phyloP scores from a whole-genome alignment of 192 early-diverging fungal species.

The Backusella parvicylindrica region DNA sequence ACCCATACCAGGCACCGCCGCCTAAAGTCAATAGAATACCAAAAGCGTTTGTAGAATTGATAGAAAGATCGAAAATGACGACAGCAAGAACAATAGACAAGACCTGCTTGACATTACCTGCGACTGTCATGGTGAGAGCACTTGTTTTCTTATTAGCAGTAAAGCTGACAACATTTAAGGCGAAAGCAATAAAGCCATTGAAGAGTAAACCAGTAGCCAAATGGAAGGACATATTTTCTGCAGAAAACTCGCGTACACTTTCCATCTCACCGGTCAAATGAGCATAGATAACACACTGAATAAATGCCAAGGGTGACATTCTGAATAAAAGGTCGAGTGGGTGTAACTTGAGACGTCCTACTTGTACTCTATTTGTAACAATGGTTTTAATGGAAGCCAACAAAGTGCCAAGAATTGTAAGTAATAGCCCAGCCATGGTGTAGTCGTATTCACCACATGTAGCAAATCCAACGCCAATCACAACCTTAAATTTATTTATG shows the following conservation, averaged over 20 bases:
- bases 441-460: slow-evolving; percentile 66
- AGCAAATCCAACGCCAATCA: slow-evolving; percentile 65
- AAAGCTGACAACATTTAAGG: slow-evolving; percentile 63
- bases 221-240: slow-evolving; percentile 8
- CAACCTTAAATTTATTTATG: slow-evolving; percentile 33
- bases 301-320: slow-evolving; percentile 49
- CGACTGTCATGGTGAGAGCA: slow-evolving; percentile 62
- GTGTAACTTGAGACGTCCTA: slow-evolving; percentile 61
- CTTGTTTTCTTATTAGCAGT: slow-evolving; percentile 63
- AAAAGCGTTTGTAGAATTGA: slow-evolving; percentile 51
- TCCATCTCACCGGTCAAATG: slow-evolving; percentile 48
- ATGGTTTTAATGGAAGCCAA: slow-evolving; percentile 67
- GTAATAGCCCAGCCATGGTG: slow-evolving; percentile 53
- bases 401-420: slow-evolving; percentile 65
- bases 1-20: slow-evolving; percentile 58
- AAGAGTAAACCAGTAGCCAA: slow-evolving; percentile 42
- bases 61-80: slow-evolving; percentile 56
- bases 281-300: slow-evolving; percentile 39
- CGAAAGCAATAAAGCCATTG: slow-evolving; percentile 67
- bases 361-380: slow-evolving; percentile 63
- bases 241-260: slow-evolving; percentile 6
- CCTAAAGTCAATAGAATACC: slow-evolving; percentile 61
- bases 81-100: slow-evolving; percentile 63
- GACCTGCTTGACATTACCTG: slow-evolving; percentile 75
- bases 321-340: slow-evolving; percentile 67